These are phyloP conservation scores for Fusarium continuum DNA, from an alignment of 2,329 filamentous ascomycete species.

Conservation along the genomic window DNA sequence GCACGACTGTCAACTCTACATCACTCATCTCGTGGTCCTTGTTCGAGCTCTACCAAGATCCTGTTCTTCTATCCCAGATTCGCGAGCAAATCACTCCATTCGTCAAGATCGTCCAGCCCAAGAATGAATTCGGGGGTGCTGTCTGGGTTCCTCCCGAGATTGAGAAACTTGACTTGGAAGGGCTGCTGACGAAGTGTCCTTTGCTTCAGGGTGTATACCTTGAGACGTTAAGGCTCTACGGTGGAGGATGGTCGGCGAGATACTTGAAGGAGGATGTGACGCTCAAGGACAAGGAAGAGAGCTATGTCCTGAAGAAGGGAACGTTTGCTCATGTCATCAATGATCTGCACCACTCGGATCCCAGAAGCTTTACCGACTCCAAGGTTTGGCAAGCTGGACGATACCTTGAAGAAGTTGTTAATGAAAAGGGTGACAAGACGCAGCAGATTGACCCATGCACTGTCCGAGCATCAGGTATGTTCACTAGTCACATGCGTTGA, in stretches of 20 bases:
- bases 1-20: slow-evolving; percentile 51
- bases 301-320: slow-evolving; percentile 48
- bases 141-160: slow-evolving; percentile 50
- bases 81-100: slow-evolving; percentile 51
- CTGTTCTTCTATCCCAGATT: slow-evolving; percentile 50
- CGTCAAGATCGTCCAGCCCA: slow-evolving; percentile 46
- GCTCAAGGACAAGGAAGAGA: slow-evolving; percentile 42
- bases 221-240: slow-evolving; percentile 53
- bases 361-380: slow-evolving; percentile 46
- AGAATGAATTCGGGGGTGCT: slow-evolving; percentile 49
- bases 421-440: slow-evolving; percentile 38
- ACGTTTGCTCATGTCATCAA: slow-evolving; percentile 48
- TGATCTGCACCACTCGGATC: slow-evolving; percentile 50
- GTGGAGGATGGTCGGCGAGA: slow-evolving; percentile 47
- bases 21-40: slow-evolving; percentile 54
- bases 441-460: slow-evolving; percentile 39
- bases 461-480: slow-evolving; percentile 48
- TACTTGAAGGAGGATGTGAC: slow-evolving; percentile 47
- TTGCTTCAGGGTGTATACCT: slow-evolving; percentile 52
- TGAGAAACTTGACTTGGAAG: slow-evolving; percentile 49
- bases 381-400: slow-evolving; percentile 49
- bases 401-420: slow-evolving; percentile 44
- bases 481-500: accelerated
- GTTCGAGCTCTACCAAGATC: slow-evolving; percentile 52
- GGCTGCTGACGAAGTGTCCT: slow-evolving; percentile 49